Evolutionary conservation across 805 yeast species (phyloP), one percentile per base, ranked within the genome.

Genomic region (Brettanomyces naardenensis): DNA sequence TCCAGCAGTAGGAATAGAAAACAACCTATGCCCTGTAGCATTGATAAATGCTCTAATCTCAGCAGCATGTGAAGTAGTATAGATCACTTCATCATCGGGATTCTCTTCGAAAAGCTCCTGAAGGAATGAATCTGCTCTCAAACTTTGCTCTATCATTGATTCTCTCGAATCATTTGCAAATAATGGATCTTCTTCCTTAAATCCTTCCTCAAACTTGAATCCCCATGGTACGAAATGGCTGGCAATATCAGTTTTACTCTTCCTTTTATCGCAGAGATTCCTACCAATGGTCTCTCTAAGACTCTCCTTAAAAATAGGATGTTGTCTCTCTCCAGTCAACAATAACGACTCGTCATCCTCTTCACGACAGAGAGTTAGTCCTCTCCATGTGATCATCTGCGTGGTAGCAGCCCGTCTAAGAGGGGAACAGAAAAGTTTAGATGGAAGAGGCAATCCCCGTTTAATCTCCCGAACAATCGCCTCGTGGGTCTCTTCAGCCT

Each of bases 371-470:
- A 56, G 34, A 14, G 60, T 44, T 4, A 65, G 54, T 21, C 62
- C 71, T 7, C 61, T 54, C 71, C 76, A 71, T 1, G 85, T 77
- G 32, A 65, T 54, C 4, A 64, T 59, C 44, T 71, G 61, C 0
- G 87, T 80, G 47, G 69, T 68, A n/a, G 72, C 60, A 18, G 83
- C 73, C 48, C 87, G 64, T 33, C 79, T 75, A 58, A 80, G 67
- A 0, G 87, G 86, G 2, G 83, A 76, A 20, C 69, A 66, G 52
- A 70, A 80, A 44, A 72, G 75, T 31, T 58, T 63, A 18, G 66
- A 54, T 1, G 86, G 86, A n/a, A 73, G 44, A 4, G 80, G 75
- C 3, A 74, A 73, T 2, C 77, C 71, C 3, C 40, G 23, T 6
- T 40, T 45, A 5, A 73, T 46, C 46, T 78, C 71, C 5, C 49